Evolutionary conservation across 1,284 basidiomycete genomes (phyloP), one percentile per base, ranked within the genome.

Genomic region (Tilletia caries): DNA sequence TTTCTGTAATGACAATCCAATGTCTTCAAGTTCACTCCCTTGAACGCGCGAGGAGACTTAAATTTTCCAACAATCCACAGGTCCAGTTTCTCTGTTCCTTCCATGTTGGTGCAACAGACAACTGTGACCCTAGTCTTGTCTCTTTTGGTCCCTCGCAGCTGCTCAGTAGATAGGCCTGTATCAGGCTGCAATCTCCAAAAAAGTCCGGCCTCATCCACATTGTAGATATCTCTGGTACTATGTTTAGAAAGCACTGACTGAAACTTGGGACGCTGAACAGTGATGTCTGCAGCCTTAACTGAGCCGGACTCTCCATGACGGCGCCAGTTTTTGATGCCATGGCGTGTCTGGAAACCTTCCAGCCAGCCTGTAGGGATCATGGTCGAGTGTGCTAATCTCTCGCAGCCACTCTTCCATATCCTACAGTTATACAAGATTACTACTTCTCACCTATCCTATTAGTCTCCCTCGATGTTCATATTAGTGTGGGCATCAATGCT

Each of bases 141-240:
- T n/a, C n/a, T n/a, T n/a, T 70, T 68, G 34, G 70, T 70, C 23
- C 58, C 64, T 54, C 67, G 67, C 54, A 77, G 54, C 54, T 58
- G 54, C 54, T 58, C 25, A 6, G 54, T 58, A 15, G 54, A 6
- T 8, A 58, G 54, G 23, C 54, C 54, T 6, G 54, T 29, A 23
- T 58, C 29, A 8, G 54, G 54, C 27, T 58, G 54, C 54, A 58
- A 23, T 5, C 27, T 15, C 23, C 23, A 58, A 25, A 58, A 58
- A 6, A 58, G 20, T 8, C 54, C 29, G 8, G 54, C 27, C 54
- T 58, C 54, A 25, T 58, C 54, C 54, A 58, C 27, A 20, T 58
- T 58, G 54, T 5, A 58, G 29, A 58, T 32, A 23, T 58, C 29
- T 15, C 25, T 25, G 23, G 54, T 20, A 32, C 10, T 20, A 23